Percentiles rank a stretch among this genome's conserved stretches.
Evolutionary conservation across 768 basidiomycete genomes (phyloP).

Genomic region (Phallus indusiatus): DNA sequence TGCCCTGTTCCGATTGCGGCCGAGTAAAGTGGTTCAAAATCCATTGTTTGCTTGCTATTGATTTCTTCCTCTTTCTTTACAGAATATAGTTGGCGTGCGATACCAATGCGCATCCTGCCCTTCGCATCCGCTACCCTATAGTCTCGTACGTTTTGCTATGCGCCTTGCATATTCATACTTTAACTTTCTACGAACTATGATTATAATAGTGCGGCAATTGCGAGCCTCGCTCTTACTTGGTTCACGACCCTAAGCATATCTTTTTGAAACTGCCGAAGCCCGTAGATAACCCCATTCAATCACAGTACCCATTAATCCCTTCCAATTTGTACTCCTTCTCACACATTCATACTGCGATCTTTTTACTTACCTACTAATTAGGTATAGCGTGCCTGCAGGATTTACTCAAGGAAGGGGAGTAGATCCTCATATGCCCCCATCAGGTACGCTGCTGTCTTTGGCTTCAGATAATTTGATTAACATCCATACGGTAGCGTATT

Average conservation of each 20-base stretch:
- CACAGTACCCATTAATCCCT: conserved; percentile 44
- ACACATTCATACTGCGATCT: not conserved
- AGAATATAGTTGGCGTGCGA: conserved; percentile 69
- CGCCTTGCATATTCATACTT: not conserved
- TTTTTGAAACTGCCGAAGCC: conserved; percentile 85
- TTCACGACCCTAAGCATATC: conserved; percentile 78
- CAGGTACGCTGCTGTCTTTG: conserved; percentile 18
- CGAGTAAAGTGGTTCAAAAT: conserved; percentile 31
- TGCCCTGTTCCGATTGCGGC: conserved; percentile 52
- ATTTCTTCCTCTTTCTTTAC: conserved; percentile 2
- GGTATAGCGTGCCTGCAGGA: conserved; percentile 58
- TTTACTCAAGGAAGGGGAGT: conserved; percentile 3
- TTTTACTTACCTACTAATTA: conserved; percentile 20
- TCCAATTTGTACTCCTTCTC: conserved; percentile 50
- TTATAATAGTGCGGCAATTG: conserved; percentile 69
- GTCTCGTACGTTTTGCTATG: conserved; percentile 45
- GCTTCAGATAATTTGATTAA: not conserved
- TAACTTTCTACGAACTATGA: not conserved
- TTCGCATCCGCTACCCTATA: conserved; percentile 61
- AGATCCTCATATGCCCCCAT: conserved; percentile 43
- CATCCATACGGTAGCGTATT: conserved; percentile 41
- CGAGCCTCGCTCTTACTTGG: conserved; percentile 63
- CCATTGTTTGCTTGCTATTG: not conserved
- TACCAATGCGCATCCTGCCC: conserved; percentile 91
- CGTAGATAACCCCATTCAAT: conserved; percentile 52